Base-by-base conservation (phyloP, 176 grass and related monocot genomes). In the Oryza nivara region DNA sequence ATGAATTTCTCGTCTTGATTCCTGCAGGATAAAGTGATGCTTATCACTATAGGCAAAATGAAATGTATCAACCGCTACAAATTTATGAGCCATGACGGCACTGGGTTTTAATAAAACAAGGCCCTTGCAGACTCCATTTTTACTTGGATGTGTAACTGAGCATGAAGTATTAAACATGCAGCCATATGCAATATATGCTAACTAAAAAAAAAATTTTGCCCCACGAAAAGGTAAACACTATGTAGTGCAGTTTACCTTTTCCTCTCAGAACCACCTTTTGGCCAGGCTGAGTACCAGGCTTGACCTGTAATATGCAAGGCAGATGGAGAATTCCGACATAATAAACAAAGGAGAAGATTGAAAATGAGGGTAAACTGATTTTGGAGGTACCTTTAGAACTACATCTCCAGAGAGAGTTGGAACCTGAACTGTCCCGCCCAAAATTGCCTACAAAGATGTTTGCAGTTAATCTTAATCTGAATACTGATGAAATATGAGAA, bases 261-360 rank as follows among this genome's bases (percentile, higher is more conserved):
- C 96, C 96, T 89, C 91, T 96, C 44, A 98, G 83, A 88, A 95
- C 95, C 66, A 98, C 92, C 76, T 98, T 98, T 84, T 98, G 95
- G 88, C 92, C 91, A 85, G 91, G 91, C 83, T 98, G 96, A 82
- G 93, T 95, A 82, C 96, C 93, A 58, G 96, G 89, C 68, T 92
- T 93, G 69, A 98, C 91, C 96, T 98, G 92, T 23, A 36, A 88
- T 67, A 79, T 16, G 73, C 30, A 10, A 56, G 17, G 41, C 10
- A 28, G 17, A 81, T 68, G 44, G 13, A 80, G 4, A 38, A 80
- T 49, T 40, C 11, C 11, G 20, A 14, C 49, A 46, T 51, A 67
- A 36, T 30, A n/a, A 54, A 77, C 16, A 71, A 40, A 46, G 49
- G 60, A 78, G 51, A 61, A 68, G n/a, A 69, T 67, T 26, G 13